Conservation (phyloP, 257 asterid species). For the Schizonepeta tenuifolia region DNA sequence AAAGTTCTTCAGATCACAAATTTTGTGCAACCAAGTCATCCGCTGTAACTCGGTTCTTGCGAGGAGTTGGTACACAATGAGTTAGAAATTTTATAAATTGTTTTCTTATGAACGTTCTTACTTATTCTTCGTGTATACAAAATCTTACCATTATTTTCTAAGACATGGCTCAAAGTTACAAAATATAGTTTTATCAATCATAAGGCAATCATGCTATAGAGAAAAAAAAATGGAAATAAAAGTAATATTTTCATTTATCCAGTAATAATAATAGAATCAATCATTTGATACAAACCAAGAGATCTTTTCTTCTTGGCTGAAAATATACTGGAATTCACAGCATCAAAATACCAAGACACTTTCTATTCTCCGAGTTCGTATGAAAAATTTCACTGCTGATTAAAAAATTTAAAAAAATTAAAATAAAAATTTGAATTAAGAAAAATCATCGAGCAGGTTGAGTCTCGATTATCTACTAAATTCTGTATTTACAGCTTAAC, state of each 20-base stretch:
- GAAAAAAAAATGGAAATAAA: too few relatives aligned
- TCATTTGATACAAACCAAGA: constrained; percentile 21
- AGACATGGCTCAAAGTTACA: too few relatives aligned
- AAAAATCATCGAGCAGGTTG: constrained; percentile 9
- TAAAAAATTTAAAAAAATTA: neutral
- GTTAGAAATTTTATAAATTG: too few relatives aligned
- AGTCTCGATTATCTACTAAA: neutral
- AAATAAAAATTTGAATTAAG: neutral
- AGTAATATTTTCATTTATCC: neutral
- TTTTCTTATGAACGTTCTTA: too few relatives aligned
- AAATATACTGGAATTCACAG: constrained; percentile 1
- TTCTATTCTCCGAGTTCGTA: neutral
- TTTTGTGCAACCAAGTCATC: too few relatives aligned
- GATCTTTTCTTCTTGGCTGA: neutral
- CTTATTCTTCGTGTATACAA: too few relatives aligned
- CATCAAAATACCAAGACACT: neutral
- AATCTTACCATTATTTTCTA: too few relatives aligned
- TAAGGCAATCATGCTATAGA: too few relatives aligned
- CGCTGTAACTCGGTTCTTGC: too few relatives aligned
- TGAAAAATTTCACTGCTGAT: constrained; percentile 7
- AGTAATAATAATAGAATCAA: constrained; percentile 4
- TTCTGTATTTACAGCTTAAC: constrained; percentile 51
- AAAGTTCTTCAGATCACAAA: too few relatives aligned
- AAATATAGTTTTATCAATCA: too few relatives aligned
- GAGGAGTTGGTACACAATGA: too few relatives aligned